Evolutionary conservation across 148 eudicot species (phyloP).

Genomic region (Chenopodium formosanum): DNA sequence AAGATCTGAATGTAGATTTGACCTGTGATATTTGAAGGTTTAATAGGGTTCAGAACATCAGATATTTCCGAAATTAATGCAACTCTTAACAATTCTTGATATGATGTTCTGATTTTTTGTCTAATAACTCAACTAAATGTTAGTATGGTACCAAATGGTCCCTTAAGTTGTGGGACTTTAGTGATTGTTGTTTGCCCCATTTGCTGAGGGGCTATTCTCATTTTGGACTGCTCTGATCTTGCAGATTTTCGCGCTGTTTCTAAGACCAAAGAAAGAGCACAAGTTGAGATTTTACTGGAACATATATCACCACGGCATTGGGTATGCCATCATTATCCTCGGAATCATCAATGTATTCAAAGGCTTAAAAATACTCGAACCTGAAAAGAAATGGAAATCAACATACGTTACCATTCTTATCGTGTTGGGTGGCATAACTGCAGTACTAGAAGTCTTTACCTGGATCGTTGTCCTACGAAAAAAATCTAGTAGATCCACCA

Average conservation of each 20-base stretch:
- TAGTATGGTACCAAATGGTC: neutral
- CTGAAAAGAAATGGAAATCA: constrained; percentile 70
- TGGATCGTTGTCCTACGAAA: constrained; percentile 65
- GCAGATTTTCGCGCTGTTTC: constrained; percentile 76
- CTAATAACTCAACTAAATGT: neutral
- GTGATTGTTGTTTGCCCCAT: neutral
- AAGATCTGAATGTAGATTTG: neutral
- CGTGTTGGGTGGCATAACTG: constrained; percentile 54
- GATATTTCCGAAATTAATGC: neutral
- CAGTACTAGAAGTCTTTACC: constrained; percentile 66
- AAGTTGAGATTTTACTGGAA: constrained; percentile 84
- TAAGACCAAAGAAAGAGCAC: constrained; percentile 90
- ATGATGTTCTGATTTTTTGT: neutral
- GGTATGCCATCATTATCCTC: constrained; percentile 65
- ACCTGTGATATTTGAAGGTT: neutral
- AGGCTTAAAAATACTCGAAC: constrained; percentile 73
- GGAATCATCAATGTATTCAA: constrained; percentile 86
- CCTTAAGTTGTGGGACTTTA: neutral
- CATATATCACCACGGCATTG: constrained; percentile 72
- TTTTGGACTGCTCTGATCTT: constrained; percentile 2
- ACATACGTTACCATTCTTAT: constrained; percentile 52
- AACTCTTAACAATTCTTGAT: neutral
- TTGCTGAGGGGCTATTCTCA: neutral
- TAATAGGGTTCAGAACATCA: neutral
- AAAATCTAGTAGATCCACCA: constrained; percentile 57